Base-by-base conservation (phyloP, 345 rosid species). In the Aurinia saxatilis region DNA sequence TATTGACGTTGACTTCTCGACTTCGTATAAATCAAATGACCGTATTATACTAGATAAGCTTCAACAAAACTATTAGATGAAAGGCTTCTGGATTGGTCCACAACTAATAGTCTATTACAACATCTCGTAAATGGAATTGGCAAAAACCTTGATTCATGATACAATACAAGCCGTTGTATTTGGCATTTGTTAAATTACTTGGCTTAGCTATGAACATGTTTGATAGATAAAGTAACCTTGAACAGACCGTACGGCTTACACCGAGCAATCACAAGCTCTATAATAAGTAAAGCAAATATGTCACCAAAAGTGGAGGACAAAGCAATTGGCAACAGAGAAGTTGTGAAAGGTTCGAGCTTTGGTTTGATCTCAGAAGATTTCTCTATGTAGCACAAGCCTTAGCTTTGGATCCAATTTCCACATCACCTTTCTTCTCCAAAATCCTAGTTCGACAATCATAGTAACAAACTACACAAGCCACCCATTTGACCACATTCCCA, bases 401-500 rank as follows among this genome's bases (percentile, higher is more conserved):
- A 47, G 12, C 25, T 42, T 68, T 60, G 33, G 73, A 34, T 47
- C 66, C 74, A n/a, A 66, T 57, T 58, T 78, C 80, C 38, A 54
- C 66, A 31, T 78, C 82, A 9, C 51, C 57, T 35, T 63, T 74
- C 65, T 65, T 67, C 65, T 54, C 68, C 33, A 74, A 25, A 50
- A 63, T 38, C 41, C 48, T 46, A 23, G 49, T 52, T 68, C 58
- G 68, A 69, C 76, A 73, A 18, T 78, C 71, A 15, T 64, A 50
- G 72, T 76, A 77, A 56, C 66, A 69, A 1, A 84, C 63, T 27
- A 75, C 65, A 58, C 61, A 78, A 21, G 73, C 78, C 31, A 76
- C 63, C 87, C 80, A 82, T 51, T 80, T 82, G 10, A 75, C 23
- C 55, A 71, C 50, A 55, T 73, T 73, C 49, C 68, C 81, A 5